Conservation (phyloP, 2,329 filamentous ascomycete genomes). For the Plectosphaerella cucumerina region DNA sequence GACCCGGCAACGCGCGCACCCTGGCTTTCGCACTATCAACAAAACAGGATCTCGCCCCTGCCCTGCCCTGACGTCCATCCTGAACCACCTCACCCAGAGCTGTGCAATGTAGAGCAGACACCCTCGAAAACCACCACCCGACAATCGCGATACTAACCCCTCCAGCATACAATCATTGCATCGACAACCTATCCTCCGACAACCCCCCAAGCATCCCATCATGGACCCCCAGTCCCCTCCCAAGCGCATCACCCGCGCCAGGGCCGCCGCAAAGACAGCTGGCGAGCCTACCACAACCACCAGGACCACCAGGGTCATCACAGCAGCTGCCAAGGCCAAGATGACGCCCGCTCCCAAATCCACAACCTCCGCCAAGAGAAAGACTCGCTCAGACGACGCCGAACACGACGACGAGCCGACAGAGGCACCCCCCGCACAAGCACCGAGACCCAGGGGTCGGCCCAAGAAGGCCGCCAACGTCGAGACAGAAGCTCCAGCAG, state of each 20-base stretch:
- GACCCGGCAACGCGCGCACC: not conserved
- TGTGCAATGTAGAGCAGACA: not conserved
- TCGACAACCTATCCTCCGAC: too few relatives aligned
- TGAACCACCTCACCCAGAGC: not conserved
- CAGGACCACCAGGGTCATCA: conserved; percentile 42
- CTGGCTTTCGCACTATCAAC: not conserved
- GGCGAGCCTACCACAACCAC: conserved; percentile 23
- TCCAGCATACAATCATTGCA: not conserved
- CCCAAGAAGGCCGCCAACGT: conserved; percentile 34
- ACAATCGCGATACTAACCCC: not conserved
- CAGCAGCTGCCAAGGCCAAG: conserved; percentile 45
- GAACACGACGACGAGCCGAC: conserved; percentile 40
- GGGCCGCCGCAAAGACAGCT: conserved; percentile 37
- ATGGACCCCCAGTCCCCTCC: conserved; percentile 55
- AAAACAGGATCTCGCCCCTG: not conserved
- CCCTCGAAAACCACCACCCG: not conserved
- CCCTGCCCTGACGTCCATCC: not conserved
- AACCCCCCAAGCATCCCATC: conserved; percentile 10
- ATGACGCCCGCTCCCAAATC: conserved; percentile 21
- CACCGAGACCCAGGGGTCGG: conserved; percentile 40
- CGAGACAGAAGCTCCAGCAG: conserved; percentile 8
- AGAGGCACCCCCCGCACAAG: conserved; percentile 19
- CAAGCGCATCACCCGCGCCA: conserved; percentile 53
- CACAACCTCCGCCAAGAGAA: conserved; percentile 39
- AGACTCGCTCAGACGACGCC: conserved; percentile 49